Percentiles rank a stretch among this genome's conserved stretches.
These are phyloP conservation scores for Coffea canephora DNA, from an alignment of 257 asterid species.

Conservation along the genomic window DNA sequence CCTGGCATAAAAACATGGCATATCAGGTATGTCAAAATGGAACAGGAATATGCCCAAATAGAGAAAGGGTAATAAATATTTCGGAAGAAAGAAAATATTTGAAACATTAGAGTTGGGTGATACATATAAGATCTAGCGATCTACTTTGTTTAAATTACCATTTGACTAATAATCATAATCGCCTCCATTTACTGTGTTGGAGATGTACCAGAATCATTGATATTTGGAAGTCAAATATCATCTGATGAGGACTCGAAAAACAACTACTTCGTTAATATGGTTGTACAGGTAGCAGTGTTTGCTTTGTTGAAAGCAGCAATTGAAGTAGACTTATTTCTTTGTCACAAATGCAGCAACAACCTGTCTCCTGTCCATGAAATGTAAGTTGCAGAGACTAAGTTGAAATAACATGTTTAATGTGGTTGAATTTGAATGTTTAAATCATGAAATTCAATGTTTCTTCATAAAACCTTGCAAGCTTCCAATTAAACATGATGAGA, in stretches of 20 bases:
- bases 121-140: neutral
- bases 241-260: neutral
- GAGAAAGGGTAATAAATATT: neutral
- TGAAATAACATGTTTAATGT: neutral
- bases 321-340: slow-evolving; percentile 64
- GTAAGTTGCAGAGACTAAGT: slow-evolving; percentile 43
- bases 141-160: no score
- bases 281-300: slow-evolving; percentile 65
- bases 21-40: slow-evolving; percentile 29
- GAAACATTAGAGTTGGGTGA: neutral
- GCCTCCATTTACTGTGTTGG: no score
- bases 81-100: no score
- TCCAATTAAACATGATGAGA: neutral
- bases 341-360: slow-evolving; percentile 64
- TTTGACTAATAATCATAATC: neutral
- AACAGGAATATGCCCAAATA: neutral
- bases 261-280: neutral
- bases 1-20: slow-evolving; percentile 41
- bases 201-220: neutral
- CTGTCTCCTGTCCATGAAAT: slow-evolving; percentile 56
- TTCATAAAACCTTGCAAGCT: neutral
- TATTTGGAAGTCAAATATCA: neutral
- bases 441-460: neutral
- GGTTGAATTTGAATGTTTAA: neutral
- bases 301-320: slow-evolving; percentile 65